phyloP scores from a whole-genome alignment of 163 green algal species.

The Volvox carteri region DNA sequence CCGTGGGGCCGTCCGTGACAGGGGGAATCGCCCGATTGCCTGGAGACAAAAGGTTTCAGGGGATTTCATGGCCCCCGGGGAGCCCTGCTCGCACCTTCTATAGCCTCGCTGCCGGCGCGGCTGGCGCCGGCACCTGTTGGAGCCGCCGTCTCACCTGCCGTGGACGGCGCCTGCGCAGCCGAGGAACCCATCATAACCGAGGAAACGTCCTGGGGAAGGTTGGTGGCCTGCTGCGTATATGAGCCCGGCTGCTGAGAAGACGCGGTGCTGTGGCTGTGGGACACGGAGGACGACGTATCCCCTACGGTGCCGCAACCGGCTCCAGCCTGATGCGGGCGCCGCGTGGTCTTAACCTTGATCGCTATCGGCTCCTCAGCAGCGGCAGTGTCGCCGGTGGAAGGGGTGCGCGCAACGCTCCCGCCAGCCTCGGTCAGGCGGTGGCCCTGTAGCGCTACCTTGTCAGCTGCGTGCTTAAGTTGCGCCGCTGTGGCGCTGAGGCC shows the following conservation, averaged over 20 bases:
- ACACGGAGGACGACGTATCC: background rate
- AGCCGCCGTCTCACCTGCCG: slow-evolving; percentile 25
- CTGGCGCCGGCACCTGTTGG: background rate
- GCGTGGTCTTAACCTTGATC: slow-evolving; percentile 33
- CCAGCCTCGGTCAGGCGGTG: slow-evolving; percentile 18
- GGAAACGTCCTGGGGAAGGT: background rate
- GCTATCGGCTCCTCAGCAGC: background rate
- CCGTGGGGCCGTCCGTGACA: too few relatives aligned
- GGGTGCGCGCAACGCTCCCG: background rate
- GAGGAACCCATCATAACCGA: background rate
- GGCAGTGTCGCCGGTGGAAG: background rate
- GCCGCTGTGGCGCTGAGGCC: background rate
- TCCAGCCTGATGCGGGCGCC: background rate
- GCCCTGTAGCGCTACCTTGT: background rate
- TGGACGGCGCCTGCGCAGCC: background rate
- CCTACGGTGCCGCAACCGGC: background rate
- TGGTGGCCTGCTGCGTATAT: background rate
- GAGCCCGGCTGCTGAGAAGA: slow-evolving; percentile 26
- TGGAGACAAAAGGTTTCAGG: too few relatives aligned
- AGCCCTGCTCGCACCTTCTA: slow-evolving; percentile 1
- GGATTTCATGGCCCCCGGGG: background rate
- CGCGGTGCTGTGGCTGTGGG: background rate
- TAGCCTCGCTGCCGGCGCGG: background rate
- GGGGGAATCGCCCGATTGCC: too few relatives aligned
- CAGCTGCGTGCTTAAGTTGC: background rate